Base-by-base conservation (phyloP, 805 yeast species). In the Nakazawaea holstii region DNA sequence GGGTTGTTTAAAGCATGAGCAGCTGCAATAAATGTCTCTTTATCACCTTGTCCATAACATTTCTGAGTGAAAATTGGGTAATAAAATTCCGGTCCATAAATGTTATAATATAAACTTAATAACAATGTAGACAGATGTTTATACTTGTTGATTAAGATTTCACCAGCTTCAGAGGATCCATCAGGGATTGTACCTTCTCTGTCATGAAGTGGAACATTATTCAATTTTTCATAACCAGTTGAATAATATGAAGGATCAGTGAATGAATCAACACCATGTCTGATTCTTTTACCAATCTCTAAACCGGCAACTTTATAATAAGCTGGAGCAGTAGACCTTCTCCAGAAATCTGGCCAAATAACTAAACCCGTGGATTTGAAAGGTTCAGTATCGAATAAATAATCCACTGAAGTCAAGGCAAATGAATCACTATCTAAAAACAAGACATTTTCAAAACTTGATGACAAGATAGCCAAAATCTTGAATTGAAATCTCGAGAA, bases 301-400 rank as follows among this genome's bases (percentile, higher is more conserved):
- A 73, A 60, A 1, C 76, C 82, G 0, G 84, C 82, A 51, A 86
- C 77, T 15, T 76, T 70, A 61, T 84, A 88, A 57, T 76, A 83
- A 30, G 67, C 65, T 6, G 95, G 95, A 2, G 86, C 76, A 3
- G 90, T 85, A 7, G 83, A 77, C 53, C 95, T 73, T 58, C 77
- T 75, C 90, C 94, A 86, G 60, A 80, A 86, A 64, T 87, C 95
- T 4, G 92, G 91, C 92, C 95, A 88, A 7, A 77, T 63, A 26
- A 84, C 71, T 52, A 84, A 62, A 3, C 89, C 89, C 17, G 67
- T 59, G 6, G 72, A 60, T 24, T 54, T 53, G 59, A 73, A 83
- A 4, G 84, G 79, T 44, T 75, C 73, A 15, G 71, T 62, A 2
- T 66, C 65, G 59, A 66, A 65, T 11, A 68, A 36, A 8, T 53